A percentile compares a stretch with the other conserved stretches of the same genome.
These are phyloP conservation scores for Zygosaccharomyces siamensis DNA, from an alignment of 805 yeast genomes.

Conservation along the genomic window DNA sequence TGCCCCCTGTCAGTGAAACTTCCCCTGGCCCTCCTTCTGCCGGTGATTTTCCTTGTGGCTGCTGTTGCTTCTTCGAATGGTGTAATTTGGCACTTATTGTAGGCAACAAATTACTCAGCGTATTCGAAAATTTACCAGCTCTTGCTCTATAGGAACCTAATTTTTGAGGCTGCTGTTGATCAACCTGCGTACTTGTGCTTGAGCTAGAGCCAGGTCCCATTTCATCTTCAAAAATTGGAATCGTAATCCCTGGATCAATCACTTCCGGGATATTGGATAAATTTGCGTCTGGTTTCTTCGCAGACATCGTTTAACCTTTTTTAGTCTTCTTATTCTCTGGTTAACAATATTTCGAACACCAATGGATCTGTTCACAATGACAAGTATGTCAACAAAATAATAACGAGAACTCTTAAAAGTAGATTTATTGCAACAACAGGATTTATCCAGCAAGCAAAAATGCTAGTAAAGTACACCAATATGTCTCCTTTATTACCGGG, in stretches of 20 bases:
- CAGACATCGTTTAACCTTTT: slow-evolving; percentile 8
- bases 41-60: slow-evolving; percentile 3
- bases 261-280: slow-evolving; percentile 29
- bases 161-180: slow-evolving; percentile 28
- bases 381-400: background rate
- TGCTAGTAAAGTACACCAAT: no score
- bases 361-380: background rate
- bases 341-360: background rate
- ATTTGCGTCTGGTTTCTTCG: slow-evolving; percentile 10
- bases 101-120: slow-evolving; percentile 34
- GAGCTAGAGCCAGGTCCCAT: slow-evolving; percentile 8
- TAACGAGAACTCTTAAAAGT: background rate
- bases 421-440: background rate
- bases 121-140: slow-evolving; percentile 34
- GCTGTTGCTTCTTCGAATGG: slow-evolving; percentile 19
- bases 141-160: slow-evolving; percentile 35
- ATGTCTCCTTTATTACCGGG: no score
- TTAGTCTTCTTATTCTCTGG: background rate
- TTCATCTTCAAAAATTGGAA: slow-evolving; percentile 34
- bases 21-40: slow-evolving; percentile 2
- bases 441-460: no score
- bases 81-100: slow-evolving; percentile 35
- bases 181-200: slow-evolving; percentile 8
- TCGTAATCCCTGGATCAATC: slow-evolving; percentile 33
- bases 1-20: background rate